These are phyloP conservation scores for Nitzschia putrida DNA, from an alignment of 108 stramenopile genomes.

Conservation along the genomic window DNA sequence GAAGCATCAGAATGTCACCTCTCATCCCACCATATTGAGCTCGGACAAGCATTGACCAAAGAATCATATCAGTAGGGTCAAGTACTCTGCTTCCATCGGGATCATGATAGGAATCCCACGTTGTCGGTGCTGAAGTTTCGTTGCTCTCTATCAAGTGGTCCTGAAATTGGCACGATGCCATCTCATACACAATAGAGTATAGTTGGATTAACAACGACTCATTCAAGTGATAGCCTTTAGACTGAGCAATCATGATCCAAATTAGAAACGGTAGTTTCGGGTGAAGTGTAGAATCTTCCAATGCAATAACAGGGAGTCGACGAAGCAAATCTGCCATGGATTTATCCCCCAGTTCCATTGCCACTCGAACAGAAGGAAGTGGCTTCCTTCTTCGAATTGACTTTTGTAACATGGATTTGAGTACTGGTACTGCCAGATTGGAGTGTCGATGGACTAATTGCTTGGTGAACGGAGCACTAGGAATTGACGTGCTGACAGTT, in stretches of 20 bases:
- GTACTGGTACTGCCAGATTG: conserved; percentile 62
- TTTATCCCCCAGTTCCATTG: conserved; percentile 80
- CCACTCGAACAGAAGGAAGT: conserved; percentile 77
- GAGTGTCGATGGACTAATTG: conserved; percentile 61
- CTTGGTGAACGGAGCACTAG: background rate
- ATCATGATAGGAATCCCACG: conserved; percentile 1
- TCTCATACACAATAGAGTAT: conserved; percentile 74
- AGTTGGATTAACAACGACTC: conserved; percentile 39
- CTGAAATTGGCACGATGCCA: conserved; percentile 70
- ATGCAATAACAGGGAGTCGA: conserved; percentile 82
- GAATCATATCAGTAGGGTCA: conserved; percentile 29
- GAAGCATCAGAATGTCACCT: conserved; percentile 74
- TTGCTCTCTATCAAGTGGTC: conserved; percentile 38
- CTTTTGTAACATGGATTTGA: conserved; percentile 91
- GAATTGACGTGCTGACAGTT: conserved; percentile 6
- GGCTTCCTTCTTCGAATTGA: conserved; percentile 74
- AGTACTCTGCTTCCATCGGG: background rate
- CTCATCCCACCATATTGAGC: conserved; percentile 81
- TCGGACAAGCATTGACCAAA: conserved; percentile 72
- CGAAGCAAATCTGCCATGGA: conserved; percentile 67
- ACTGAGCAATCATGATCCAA: conserved; percentile 89
- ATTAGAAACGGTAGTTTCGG: conserved; percentile 78
- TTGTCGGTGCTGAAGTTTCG: background rate
- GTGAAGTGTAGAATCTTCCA: conserved; percentile 91
- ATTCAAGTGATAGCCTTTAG: conserved; percentile 60